Percentiles rank a stretch among this genome's conserved stretches.
Conservation (phyloP, 306 rosid species). For the Benincasa hispida region DNA sequence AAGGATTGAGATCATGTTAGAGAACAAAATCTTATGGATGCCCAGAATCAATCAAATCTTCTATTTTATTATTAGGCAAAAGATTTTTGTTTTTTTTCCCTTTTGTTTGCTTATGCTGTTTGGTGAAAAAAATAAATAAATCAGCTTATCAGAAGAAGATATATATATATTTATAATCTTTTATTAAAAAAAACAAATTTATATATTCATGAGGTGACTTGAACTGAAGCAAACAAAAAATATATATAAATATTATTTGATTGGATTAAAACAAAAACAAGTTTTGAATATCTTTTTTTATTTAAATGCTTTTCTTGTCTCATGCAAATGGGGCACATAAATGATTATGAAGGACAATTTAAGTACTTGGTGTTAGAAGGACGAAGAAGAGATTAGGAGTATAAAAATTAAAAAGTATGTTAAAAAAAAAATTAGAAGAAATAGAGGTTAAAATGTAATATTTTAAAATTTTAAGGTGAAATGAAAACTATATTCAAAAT, state of each 20-base stretch:
- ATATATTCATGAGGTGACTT: background rate
- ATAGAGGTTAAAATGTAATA: too few relatives aligned
- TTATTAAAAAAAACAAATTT: background rate
- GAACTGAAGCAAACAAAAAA: background rate
- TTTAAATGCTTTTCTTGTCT: background rate
- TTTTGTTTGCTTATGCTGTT: background rate
- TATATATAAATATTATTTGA: background rate
- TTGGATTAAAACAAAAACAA: background rate
- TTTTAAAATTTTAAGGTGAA: too few relatives aligned
- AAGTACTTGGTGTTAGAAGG: background rate
- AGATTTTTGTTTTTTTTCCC: background rate
- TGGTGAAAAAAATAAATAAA: background rate
- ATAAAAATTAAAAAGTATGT: too few relatives aligned
- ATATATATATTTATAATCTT: background rate
- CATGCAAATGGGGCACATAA: background rate
- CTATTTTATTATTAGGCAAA: background rate
- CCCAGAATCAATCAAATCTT: constrained; percentile 1
- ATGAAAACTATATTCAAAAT: too few relatives aligned
- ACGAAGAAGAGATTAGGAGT: background rate
- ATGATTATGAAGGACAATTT: background rate
- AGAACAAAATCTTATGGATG: constrained; percentile 2
- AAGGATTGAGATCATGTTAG: background rate
- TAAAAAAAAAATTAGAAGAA: too few relatives aligned
- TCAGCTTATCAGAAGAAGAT: background rate
- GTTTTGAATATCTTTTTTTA: background rate